A percentile compares a stretch with the other conserved stretches of the same genome.
phyloP scores from a whole-genome alignment of 2,329 filamentous ascomycete genomes.

The Mariannaea elegans region DNA sequence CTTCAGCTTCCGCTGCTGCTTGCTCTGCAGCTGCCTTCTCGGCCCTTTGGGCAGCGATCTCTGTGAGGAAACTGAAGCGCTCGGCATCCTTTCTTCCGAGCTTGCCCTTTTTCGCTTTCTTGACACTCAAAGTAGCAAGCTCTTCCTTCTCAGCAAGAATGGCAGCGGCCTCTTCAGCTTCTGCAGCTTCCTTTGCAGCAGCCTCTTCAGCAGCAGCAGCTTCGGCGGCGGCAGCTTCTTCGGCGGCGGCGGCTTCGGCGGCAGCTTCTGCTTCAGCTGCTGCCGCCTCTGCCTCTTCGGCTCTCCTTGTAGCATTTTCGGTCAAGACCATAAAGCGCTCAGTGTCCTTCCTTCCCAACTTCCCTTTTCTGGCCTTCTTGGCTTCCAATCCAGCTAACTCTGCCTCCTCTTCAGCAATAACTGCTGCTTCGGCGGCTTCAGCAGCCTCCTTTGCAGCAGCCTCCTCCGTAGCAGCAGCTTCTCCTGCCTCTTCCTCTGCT shows the following conservation, averaged over 20 bases:
- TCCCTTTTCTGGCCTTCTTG: slow-evolving; percentile 47
- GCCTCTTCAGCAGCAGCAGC: slow-evolving; percentile 43
- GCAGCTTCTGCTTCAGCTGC: slow-evolving; percentile 18
- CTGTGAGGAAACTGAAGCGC: slow-evolving; percentile 30
- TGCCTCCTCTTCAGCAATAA: slow-evolving; percentile 35
- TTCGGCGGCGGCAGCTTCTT: slow-evolving; percentile 43
- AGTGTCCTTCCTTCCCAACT: slow-evolving; percentile 37
- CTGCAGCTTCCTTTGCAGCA: slow-evolving; percentile 35
- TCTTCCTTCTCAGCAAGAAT: slow-evolving; percentile 36
- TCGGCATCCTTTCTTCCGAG: slow-evolving; percentile 35
- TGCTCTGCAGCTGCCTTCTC: slow-evolving; percentile 34
- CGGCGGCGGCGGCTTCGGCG: slow-evolving; percentile 35
- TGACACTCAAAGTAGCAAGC: slow-evolving; percentile 27
- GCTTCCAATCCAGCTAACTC: slow-evolving; percentile 50
- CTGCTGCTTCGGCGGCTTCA: slow-evolving; percentile 14
- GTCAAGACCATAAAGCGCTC: slow-evolving; percentile 30
- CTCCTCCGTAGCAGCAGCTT: slow-evolving; percentile 36
- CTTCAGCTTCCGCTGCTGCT: slow-evolving; percentile 27
- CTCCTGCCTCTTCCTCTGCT: slow-evolving; percentile 46
- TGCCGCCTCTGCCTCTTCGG: slow-evolving; percentile 2
- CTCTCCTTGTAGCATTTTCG: slow-evolving; percentile 27
- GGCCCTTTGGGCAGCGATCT: slow-evolving; percentile 28
- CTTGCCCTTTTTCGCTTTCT: slow-evolving; percentile 34
- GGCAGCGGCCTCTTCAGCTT: slow-evolving; percentile 14
- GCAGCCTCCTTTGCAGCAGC: slow-evolving; percentile 27